Base-by-base conservation (phyloP, 169 alveolate genomes). In the Eimeria mitis region DNA sequence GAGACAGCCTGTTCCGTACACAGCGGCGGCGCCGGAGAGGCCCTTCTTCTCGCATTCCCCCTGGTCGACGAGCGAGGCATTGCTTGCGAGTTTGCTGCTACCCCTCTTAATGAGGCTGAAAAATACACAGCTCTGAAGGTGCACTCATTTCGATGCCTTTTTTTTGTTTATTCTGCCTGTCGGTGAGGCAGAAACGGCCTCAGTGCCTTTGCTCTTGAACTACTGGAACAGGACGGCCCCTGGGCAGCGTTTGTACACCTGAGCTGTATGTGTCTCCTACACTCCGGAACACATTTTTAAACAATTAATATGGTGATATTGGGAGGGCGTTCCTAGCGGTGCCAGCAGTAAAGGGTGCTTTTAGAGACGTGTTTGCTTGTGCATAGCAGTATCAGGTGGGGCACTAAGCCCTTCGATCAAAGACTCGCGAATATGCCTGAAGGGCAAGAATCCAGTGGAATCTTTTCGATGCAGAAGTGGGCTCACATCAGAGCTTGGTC, bases 391-490 rank as follows among this genome's bases (percentile, higher is more conserved):
- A 68, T 44, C 78, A 68, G 78, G 78, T 68, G 78, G 78, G 49
- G 78, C 78, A 68, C 78, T 34, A 49, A 68, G 49, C 78, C 78
- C 78, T 5, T 34, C 78, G 75, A 68, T 34, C 44, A 0, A 68
- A 54, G 31, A 34, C 34, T 54, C 14, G 42, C n/a, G 37, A 49
- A 47, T 47, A 79, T 79, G 89, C 89, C 47, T 28, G 31, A 52
- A 19, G 70, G 44, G n/a, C 63, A 49, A 44, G n/a, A 47, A 79
- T 16, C 49, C 31, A 9, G 70, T 16, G 89, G 70, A 47, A 21
- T 52, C 14, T 42, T 79, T 79, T 79, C 70, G 68, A 79, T 79
- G 89, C 65, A 79, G 89, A 54, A 79, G 89, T 79, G 71, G 31
- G 6, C 71, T n/a, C 47, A 7, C 25, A 56, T 54, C 47, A 79